Conservation (phyloP, 768 basidiomycete species). For the Mycena belliarum region DNA sequence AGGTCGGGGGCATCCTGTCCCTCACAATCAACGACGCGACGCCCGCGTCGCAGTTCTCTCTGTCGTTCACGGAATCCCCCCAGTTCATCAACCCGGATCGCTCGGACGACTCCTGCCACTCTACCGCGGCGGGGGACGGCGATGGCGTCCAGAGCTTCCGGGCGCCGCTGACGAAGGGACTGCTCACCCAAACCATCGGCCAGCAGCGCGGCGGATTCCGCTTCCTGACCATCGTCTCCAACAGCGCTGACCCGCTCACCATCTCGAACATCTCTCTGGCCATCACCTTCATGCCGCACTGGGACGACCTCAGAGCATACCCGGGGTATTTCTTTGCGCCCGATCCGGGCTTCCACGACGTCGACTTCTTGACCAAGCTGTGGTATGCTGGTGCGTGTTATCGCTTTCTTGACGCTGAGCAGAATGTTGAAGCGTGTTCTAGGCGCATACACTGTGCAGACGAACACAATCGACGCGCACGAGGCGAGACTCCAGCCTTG, state of each 20-base stretch:
- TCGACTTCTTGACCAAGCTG: conserved; percentile 47
- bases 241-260: conserved; percentile 35
- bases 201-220: conserved; percentile 50
- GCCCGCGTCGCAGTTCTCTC: conserved; percentile 36
- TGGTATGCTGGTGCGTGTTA: conserved; percentile 49
- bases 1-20: conserved; percentile 37
- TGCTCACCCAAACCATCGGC: conserved; percentile 36
- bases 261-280: conserved; percentile 45
- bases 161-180: conserved; percentile 28
- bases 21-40: conserved; percentile 30
- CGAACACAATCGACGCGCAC: conserved; percentile 43
- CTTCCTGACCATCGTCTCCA: conserved; percentile 46
- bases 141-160: conserved; percentile 39
- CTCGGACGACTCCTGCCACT: conserved; percentile 42
- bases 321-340: conserved; percentile 48
- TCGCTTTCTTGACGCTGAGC: too few species aligned
- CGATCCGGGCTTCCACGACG: conserved; percentile 44
- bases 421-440: too few species aligned
- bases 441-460: conserved; percentile 53
- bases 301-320: conserved; percentile 46
- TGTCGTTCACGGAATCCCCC: conserved; percentile 53
- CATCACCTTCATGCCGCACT: conserved; percentile 51
- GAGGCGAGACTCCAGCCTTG: conserved; percentile 37
- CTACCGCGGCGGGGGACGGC: conserved; percentile 25
- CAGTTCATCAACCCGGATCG: conserved; percentile 44